Base-by-base conservation (phyloP, 257 asterid genomes). In the Solanum chaucha region DNA sequence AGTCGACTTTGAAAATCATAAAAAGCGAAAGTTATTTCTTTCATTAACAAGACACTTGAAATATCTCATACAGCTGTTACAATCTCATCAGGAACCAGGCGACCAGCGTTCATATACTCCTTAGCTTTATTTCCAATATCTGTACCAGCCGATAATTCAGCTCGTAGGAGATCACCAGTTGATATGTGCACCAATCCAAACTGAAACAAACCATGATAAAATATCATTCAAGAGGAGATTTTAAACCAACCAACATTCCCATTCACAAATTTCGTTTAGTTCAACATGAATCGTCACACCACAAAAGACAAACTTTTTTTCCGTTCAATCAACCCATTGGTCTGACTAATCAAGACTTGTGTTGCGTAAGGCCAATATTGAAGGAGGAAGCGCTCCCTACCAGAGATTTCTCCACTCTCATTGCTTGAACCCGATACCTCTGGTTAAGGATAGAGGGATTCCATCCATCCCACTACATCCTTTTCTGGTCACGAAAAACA, bases 151-250 rank as follows among this genome's bases (percentile, higher is more conserved):
- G 98, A 88, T 64, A 94, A 95, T 92, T 96, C 99, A 86, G 98
- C 98, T 92, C 99, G 94, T 83, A 96, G 91, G 89, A 96, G 93
- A 92, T 95, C 99, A 86, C 99, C 99, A 87, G 98, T 96, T 41
- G 99, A 96, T 86, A 96, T 91, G 87, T 96, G 98, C 84, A 96
- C 98, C 90, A 96, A 87, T 58, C 98, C 98, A 91, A 93, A 95
- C 99, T 96, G 96, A 87, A 91, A 86, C 86, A 90, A 55, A 72
- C 10, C 28, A 48, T 80, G 41, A 80, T 19, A 48, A 28, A 11
- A 9, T 46, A 48, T 28, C 41, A 80, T 46, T 46, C 87, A 85
- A 87, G 44, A 86, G 87, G 87, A 82, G 8, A 17, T 58, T 26
- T 28, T 14, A 44, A 8, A 44, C 14, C 0, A 80, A 46, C 67